Evolutionary conservation across 805 yeast species (phyloP), one percentile per base, ranked within the genome.

Genomic region (Candida sithepensis): DNA sequence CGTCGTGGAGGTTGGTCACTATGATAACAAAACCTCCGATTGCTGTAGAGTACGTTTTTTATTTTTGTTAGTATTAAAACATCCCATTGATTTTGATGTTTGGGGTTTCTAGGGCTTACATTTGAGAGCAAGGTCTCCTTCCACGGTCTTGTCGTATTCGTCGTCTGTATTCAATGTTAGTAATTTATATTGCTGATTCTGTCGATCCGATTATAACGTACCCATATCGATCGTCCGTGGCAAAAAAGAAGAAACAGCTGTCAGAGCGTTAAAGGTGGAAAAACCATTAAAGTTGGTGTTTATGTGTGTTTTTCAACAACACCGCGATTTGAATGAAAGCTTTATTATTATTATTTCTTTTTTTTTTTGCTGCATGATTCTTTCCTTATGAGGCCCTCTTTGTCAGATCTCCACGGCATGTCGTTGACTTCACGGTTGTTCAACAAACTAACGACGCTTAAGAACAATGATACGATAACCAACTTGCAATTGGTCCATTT

Each of bases 11-110:
- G 33, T 71, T 71, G 0, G 68, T 60, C 6, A 64, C 71, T 3
- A 73, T 57, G 1, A 74, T 23, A 6, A 73, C 66, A 62, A 72
- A 74, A 13, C 78, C 79, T 50, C 72, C 77, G 16, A 71, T 55
- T 3, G 75, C 69, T 68, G 32, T 12, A n/a, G 8, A 30, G 24
- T n/a, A n/a, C n/a, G n/a, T n/a, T n/a, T n/a, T n/a, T n/a, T n/a
- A n/a, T n/a, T n/a, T n/a, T n/a, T n/a, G n/a, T n/a, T n/a, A n/a
- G n/a, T n/a, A n/a, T n/a, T n/a, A n/a, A n/a, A n/a, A n/a, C n/a
- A n/a, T n/a, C n/a, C n/a, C n/a, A n/a, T n/a, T n/a, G n/a, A n/a
- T n/a, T n/a, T n/a, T n/a, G n/a, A n/a, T n/a, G n/a, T n/a, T n/a
- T n/a, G n/a, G n/a, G n/a, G n/a, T n/a, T n/a, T n/a, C n/a, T n/a